Percentiles rank a stretch among this genome's conserved stretches.
Evolutionary conservation across 208 protist species (phyloP).

Genomic region (Trypanosoma lewisi): DNA sequence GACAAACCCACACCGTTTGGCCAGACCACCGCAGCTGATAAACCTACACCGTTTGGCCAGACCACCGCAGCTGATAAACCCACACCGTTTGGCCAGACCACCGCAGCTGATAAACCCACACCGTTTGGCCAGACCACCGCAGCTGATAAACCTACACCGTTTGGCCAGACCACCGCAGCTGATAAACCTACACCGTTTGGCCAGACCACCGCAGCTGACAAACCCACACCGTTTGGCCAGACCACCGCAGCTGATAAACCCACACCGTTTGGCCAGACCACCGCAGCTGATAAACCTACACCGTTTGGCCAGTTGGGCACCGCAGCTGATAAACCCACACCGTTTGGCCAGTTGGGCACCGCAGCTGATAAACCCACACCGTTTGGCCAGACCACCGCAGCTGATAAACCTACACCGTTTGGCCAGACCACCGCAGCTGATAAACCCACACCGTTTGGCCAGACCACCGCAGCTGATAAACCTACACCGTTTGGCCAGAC

Average conservation of each 20-base stretch:
- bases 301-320: slow-evolving; percentile 16
- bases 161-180: not conserved
- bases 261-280: slow-evolving; percentile 8
- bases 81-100: not conserved
- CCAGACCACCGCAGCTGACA: slow-evolving; percentile 1
- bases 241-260: not conserved
- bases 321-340: slow-evolving; percentile 5
- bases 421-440: not conserved
- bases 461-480: not conserved
- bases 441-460: not conserved
- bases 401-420: not conserved
- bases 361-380: not conserved
- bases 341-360: too few relatives aligned
- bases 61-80: not conserved
- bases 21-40: not conserved
- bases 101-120: not conserved
- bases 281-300: not conserved
- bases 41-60: slow-evolving; percentile 4
- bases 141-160: not conserved
- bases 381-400: not conserved
- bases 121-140: not conserved
- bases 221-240: slow-evolving; percentile 2
- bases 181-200: not conserved
- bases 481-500: slow-evolving; percentile 4
- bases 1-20: slow-evolving; percentile 7